Percentiles rank a stretch among this genome's conserved stretches.
phyloP scores from a whole-genome alignment of 495 filamentous ascomycete genomes.

The Aspergillus funiculosus region DNA sequence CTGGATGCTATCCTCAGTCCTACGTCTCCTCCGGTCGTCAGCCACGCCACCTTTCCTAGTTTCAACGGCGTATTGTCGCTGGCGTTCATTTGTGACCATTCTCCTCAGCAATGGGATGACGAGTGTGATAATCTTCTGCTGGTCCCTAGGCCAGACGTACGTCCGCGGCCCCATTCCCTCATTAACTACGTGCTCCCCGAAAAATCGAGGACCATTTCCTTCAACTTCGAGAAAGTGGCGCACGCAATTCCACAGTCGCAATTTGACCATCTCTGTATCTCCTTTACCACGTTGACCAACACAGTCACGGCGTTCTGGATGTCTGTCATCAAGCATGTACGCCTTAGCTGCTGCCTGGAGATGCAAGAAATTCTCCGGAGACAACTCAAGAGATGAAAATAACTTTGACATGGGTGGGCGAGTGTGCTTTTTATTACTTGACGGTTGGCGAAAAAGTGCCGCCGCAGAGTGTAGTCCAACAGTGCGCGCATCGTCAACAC shows the following conservation, averaged over 20 bases:
- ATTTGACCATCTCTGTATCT: constrained; percentile 55
- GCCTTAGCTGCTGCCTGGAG: constrained; percentile 54
- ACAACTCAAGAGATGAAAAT: constrained; percentile 51
- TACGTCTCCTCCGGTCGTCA: constrained; percentile 40
- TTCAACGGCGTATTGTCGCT: constrained; percentile 56
- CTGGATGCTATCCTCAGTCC: constrained; percentile 36
- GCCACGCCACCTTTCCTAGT: constrained; percentile 46
- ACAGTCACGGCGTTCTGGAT: constrained; percentile 54
- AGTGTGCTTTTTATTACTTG: constrained; percentile 53
- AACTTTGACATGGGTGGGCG: constrained; percentile 59
- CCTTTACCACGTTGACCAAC: constrained; percentile 55
- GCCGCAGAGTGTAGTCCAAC: constrained; percentile 53
- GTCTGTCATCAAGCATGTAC: constrained; percentile 54
- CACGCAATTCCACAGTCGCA: constrained; percentile 56
- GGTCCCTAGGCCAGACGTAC: constrained; percentile 52
- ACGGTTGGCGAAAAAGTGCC: constrained; percentile 51
- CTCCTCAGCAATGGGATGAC: constrained; percentile 54
- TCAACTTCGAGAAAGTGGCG: constrained; percentile 51
- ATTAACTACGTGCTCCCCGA: constrained; percentile 44
- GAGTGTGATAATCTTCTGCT: constrained; percentile 50
- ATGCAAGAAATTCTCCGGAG: constrained; percentile 53
- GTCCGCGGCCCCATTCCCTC: constrained; percentile 39
- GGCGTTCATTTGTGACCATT: constrained; percentile 62
- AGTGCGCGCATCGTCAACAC: constrained; percentile 43
- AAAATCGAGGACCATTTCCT: constrained; percentile 53